These are phyloP conservation scores for Fusarium setosum DNA, from an alignment of 2,329 filamentous ascomycete genomes.

Conservation along the genomic window DNA sequence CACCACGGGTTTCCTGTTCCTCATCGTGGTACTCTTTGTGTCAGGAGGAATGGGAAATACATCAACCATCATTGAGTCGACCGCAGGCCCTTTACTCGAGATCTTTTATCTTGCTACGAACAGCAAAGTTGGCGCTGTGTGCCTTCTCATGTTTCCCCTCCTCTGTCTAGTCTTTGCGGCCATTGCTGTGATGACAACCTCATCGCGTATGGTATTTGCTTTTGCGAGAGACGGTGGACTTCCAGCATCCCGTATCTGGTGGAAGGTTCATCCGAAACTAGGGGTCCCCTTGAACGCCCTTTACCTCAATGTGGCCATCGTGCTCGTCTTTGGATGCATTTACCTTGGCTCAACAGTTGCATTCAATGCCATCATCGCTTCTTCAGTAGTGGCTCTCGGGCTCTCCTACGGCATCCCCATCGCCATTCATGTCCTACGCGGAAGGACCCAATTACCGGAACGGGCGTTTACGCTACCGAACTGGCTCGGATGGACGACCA, in stretches of 20 bases:
- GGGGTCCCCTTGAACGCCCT: conserved; percentile 76
- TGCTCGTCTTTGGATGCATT: conserved; percentile 76
- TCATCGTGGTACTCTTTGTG: conserved; percentile 73
- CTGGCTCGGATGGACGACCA: conserved; percentile 51
- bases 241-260: conserved; percentile 69
- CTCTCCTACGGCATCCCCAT: conserved; percentile 82
- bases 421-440: conserved; percentile 73
- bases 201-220: conserved; percentile 73
- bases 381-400: conserved; percentile 77
- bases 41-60: conserved; percentile 65
- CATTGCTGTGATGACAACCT: conserved; percentile 74
- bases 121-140: conserved; percentile 70
- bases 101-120: conserved; percentile 72
- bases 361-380: conserved; percentile 78
- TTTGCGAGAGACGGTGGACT: conserved; percentile 74
- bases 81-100: conserved; percentile 68
- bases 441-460: conserved; percentile 72
- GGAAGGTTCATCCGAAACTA: conserved; percentile 69
- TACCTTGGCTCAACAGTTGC: conserved; percentile 73
- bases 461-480: conserved; percentile 48
- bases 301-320: conserved; percentile 67
- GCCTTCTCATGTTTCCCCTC: conserved; percentile 74
- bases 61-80: conserved; percentile 58
- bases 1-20: conserved; percentile 70
- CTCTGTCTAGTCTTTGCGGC: conserved; percentile 73